Conservation (phyloP, 495 filamentous ascomycete species). For the Aspergillus nanangensis region DNA sequence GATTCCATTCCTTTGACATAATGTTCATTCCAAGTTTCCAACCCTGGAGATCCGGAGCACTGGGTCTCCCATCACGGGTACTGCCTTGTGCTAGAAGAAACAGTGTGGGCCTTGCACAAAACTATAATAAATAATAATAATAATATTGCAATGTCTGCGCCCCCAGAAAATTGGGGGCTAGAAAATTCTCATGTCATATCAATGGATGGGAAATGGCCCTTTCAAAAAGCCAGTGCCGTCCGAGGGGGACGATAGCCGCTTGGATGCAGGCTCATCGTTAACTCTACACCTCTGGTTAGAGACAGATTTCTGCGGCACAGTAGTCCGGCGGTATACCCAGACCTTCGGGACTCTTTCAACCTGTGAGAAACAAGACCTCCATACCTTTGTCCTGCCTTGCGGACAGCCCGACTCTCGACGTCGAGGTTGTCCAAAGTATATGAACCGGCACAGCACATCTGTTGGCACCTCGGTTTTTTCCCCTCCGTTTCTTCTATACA, state of each 20-base stretch:
- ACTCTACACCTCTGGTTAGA: slow-evolving; percentile 24
- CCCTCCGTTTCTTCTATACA: background rate
- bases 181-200: slow-evolving; percentile 17
- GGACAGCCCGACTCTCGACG: slow-evolving; percentile 26
- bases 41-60: slow-evolving; percentile 19
- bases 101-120: slow-evolving; percentile 21
- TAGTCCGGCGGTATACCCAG: slow-evolving; percentile 28
- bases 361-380: slow-evolving; percentile 31
- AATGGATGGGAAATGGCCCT: slow-evolving; percentile 11
- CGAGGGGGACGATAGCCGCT: slow-evolving; percentile 26
- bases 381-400: slow-evolving; percentile 32
- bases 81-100: slow-evolving; percentile 15
- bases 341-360: slow-evolving; percentile 31
- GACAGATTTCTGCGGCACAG: slow-evolving; percentile 32
- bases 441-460: slow-evolving; percentile 13
- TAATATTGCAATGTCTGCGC: slow-evolving; percentile 25
- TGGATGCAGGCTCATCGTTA: slow-evolving; percentile 38
- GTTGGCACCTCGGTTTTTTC: slow-evolving; percentile 2
- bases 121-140: too few relatives aligned
- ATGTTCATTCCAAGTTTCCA: slow-evolving; percentile 13
- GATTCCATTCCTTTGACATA: slow-evolving; percentile 11
- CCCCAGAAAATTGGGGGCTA: slow-evolving; percentile 22
- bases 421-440: slow-evolving; percentile 6
- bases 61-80: slow-evolving; percentile 17
- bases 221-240: slow-evolving; percentile 13